These are phyloP conservation scores for Tricholoma bakamatsutake DNA, from an alignment of 768 basidiomycete species.

Conservation along the genomic window DNA sequence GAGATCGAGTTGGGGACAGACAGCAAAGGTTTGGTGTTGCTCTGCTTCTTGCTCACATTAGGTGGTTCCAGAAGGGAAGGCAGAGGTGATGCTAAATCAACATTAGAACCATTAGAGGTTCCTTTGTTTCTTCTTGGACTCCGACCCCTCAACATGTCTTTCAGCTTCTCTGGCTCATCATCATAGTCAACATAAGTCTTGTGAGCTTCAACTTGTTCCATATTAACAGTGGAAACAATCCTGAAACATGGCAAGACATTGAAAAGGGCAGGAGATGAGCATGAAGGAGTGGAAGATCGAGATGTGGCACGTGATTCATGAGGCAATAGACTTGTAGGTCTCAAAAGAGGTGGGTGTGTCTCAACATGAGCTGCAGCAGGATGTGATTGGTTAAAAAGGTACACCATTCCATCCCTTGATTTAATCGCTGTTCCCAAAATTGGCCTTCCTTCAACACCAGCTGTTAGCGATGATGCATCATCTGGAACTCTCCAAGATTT, in stretches of 20 bases:
- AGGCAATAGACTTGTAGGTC: constrained; percentile 12
- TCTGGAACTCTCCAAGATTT: constrained; percentile 22
- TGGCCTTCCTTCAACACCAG: constrained; percentile 7
- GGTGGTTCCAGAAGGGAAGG: constrained; percentile 21
- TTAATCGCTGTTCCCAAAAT: constrained; percentile 29
- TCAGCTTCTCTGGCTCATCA: constrained; percentile 71
- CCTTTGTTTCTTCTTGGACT: constrained; percentile 32
- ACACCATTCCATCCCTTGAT: constrained; percentile 39
- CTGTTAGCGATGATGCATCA: not conserved
- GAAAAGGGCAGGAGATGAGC: constrained; percentile 44
- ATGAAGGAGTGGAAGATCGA: constrained; percentile 32
- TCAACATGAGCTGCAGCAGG: constrained; percentile 7
- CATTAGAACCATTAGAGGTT: constrained; percentile 1
- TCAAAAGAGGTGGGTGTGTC: constrained; percentile 9
- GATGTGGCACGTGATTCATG: constrained; percentile 22
- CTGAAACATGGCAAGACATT: constrained; percentile 49
- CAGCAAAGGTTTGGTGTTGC: constrained; percentile 36
- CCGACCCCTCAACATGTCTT: constrained; percentile 61
- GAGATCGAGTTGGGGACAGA: constrained; percentile 39
- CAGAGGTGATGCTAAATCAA: constrained; percentile 14
- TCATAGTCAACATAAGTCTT: constrained; percentile 80
- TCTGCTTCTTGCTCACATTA: constrained; percentile 18
- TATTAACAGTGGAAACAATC: constrained; percentile 66
- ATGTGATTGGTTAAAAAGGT: constrained; percentile 28
- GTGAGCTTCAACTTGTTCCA: constrained; percentile 68